Conservation (phyloP, 2,329 filamentous ascomycete genomes). For the Phialophora verrucosa region DNA sequence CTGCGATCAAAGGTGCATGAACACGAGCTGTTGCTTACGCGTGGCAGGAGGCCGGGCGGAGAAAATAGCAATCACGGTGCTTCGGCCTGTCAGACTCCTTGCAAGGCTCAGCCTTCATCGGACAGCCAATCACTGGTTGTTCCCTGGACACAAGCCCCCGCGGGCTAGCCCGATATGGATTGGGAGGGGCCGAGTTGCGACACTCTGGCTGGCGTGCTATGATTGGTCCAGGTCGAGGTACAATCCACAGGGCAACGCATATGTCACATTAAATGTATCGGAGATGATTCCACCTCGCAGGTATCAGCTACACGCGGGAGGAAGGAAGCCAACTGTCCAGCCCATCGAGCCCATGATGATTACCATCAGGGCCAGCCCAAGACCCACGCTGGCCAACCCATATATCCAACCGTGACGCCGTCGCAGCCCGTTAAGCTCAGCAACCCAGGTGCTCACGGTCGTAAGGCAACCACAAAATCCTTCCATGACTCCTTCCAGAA, state of each 20-base stretch:
- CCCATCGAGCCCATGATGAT: constrained; percentile 75
- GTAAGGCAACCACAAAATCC: constrained; percentile 70
- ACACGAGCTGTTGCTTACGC: constrained; percentile 21
- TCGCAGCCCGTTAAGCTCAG: constrained; percentile 60
- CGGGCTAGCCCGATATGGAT: neutral
- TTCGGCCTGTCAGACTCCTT: constrained; percentile 6
- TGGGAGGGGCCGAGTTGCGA: neutral
- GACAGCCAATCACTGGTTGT: neutral
- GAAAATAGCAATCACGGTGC: constrained; percentile 18
- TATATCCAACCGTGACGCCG: constrained; percentile 64
- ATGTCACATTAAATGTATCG: neutral
- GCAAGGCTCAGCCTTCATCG: neutral
- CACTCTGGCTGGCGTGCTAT: neutral
- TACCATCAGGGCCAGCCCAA: constrained; percentile 65
- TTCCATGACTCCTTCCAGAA: constrained; percentile 67
- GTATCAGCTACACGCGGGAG: constrained; percentile 28
- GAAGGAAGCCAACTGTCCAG: constrained; percentile 67
- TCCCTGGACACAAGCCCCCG: neutral
- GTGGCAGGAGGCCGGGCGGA: constrained; percentile 21
- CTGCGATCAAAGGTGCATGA: constrained; percentile 1
- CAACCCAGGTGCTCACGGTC: constrained; percentile 68
- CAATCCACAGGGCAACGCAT: neutral
- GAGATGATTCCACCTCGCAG: no score
- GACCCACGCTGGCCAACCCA: constrained; percentile 59
- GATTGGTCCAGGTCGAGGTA: neutral